Conservation (phyloP, 164 flowering plant genomes). For the Dillenia suffruticosa region DNA sequence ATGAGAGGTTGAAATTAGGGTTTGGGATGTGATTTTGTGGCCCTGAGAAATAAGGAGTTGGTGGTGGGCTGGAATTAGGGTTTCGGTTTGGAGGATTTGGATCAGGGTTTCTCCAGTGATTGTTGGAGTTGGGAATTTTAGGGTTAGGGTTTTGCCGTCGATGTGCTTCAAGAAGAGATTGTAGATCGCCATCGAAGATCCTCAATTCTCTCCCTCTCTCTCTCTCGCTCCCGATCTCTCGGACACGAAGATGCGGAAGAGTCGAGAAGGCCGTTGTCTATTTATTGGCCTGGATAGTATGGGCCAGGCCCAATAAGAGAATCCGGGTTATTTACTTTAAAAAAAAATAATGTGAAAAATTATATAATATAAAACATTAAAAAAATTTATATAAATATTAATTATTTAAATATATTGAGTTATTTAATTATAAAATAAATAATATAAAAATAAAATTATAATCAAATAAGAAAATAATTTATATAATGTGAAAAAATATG, state of each 20-base stretch:
- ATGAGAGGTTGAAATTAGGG: conserved; percentile 19
- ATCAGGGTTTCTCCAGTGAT: conserved; percentile 32
- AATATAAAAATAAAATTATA: too few species aligned
- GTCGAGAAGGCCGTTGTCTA: too few species aligned
- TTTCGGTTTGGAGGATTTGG: conserved; percentile 23
- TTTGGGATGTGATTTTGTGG: conserved; percentile 19
- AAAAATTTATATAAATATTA: too few species aligned
- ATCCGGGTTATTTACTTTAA: too few species aligned
- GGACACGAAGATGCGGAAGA: background rate
- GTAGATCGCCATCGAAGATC: conserved; percentile 19
- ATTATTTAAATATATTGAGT: too few species aligned
- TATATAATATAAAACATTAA: too few species aligned
- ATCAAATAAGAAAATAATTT: too few species aligned
- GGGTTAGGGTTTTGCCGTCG: conserved; percentile 43
- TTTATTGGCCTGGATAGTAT: too few species aligned
- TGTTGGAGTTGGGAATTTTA: conserved; percentile 31
- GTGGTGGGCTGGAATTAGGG: conserved; percentile 40
- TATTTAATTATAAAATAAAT: too few species aligned
- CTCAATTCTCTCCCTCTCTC: background rate
- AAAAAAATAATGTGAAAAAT: too few species aligned
- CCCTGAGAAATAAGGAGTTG: conserved; percentile 41
- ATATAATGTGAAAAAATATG: too few species aligned
- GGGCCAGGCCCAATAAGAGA: too few species aligned
- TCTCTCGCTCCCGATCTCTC: background rate
- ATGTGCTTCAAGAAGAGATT: conserved; percentile 55